phyloP scores from a whole-genome alignment of 2,329 filamentous ascomycete species.

The Fusarium stilboides region DNA sequence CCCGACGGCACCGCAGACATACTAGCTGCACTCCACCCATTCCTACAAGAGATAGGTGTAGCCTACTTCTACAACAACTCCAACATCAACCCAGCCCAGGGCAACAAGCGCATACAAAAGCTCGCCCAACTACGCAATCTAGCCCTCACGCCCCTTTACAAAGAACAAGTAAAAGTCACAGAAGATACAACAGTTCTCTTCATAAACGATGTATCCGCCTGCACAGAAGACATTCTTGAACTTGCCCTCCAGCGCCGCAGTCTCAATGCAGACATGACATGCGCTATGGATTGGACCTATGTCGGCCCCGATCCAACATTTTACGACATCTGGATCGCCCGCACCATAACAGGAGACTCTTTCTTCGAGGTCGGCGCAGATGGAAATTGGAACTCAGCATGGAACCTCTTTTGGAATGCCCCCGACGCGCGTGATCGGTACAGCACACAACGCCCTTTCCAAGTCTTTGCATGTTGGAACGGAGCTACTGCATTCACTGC shows the following conservation, averaged over 20 bases:
- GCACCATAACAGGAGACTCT: conserved; percentile 66
- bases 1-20: conserved; percentile 68
- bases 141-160: conserved; percentile 63
- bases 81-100: conserved; percentile 59
- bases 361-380: conserved; percentile 69
- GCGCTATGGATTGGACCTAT: conserved; percentile 72
- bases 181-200: conserved; percentile 64
- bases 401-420: conserved; percentile 68
- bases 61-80: conserved; percentile 61
- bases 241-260: conserved; percentile 63
- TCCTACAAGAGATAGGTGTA: conserved; percentile 57
- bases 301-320: conserved; percentile 63
- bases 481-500: conserved; percentile 67
- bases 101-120: conserved; percentile 60
- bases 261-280: conserved; percentile 69
- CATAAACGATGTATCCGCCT: conserved; percentile 68
- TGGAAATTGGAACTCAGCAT: conserved; percentile 64
- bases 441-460: conserved; percentile 62
- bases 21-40: conserved; percentile 58
- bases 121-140: conserved; percentile 68
- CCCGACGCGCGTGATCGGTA: conserved; percentile 54
- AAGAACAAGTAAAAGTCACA: conserved; percentile 46
- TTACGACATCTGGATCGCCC: conserved; percentile 71
- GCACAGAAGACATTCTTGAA: conserved; percentile 71
- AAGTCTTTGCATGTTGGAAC: conserved; percentile 75